Base-by-base conservation (phyloP, 805 yeast species). In the Kregervanrija fluxuum region DNA sequence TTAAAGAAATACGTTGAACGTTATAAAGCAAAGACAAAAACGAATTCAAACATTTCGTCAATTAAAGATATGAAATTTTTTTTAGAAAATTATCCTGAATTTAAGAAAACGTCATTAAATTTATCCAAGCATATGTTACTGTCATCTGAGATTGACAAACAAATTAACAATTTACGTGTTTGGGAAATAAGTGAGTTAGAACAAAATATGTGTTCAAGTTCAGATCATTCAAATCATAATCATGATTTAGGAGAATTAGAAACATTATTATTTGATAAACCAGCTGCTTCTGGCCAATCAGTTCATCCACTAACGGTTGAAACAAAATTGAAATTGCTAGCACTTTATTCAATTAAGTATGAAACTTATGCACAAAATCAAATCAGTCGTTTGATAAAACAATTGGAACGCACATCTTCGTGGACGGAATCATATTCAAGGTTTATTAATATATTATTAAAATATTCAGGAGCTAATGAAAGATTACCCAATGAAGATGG, bases 51-150 rank as follows among this genome's bases (percentile, higher is more conserved):
- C 49, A 74, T 91, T 49, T 80, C 80, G 51, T 81, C 93, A 33
- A 79, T 93, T 38, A 80, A 85, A 14, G 99, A 93, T 56, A 85
- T 93, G 79, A 93, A 91, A 62, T 79, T 80, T 54, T 86, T 91
- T 56, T 80, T 93, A 45, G 96, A 90, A 47, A 87, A 87, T 50
- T 89, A 85, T 56, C 99, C 99, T 1, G 99, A 93, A 60, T 90
- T 86, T 61, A 82, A 88, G 53, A 88, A 85, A 58, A 69, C 91
- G 32, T 85, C 95, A 10, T 80, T 87, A 32, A 91, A 90, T 60
- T 88, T 93, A 10, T 77, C 95, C 30, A 93, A 91, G 57, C 99
- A 93, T 64, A 89, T 93, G 75, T 79, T 95, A 15, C 71, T 93
- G 16, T 90, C 91, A 8, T 77, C 91, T 17, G 97, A 91, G 57